These are phyloP conservation scores for Quambalaria eucalypti DNA, from an alignment of 1,284 basidiomycete genomes.

Conservation along the genomic window DNA sequence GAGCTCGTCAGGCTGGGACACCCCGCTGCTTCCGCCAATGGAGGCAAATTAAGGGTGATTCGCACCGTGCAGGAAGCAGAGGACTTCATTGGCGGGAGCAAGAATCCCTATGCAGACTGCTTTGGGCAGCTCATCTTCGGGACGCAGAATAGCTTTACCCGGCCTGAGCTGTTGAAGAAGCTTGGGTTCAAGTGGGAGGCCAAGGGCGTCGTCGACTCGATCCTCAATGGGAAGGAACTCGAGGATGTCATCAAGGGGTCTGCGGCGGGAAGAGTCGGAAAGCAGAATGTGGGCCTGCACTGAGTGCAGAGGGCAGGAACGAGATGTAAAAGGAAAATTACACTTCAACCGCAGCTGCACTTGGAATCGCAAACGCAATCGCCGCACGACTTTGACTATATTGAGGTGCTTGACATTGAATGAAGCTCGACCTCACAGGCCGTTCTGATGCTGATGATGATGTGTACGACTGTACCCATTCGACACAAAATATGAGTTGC, in stretches of 20 bases:
- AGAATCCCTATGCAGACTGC: background rate
- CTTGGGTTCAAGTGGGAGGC: slow-evolving; percentile 6
- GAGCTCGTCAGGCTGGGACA: background rate
- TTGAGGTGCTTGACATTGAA: background rate
- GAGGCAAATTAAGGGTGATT: background rate
- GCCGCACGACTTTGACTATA: background rate
- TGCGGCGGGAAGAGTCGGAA: background rate
- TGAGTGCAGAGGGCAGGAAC: no score
- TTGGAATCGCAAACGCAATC: background rate
- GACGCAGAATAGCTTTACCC: slow-evolving; percentile 4
- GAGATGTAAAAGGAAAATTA: background rate
- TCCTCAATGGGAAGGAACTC: slow-evolving; percentile 4
- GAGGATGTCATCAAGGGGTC: slow-evolving; percentile 2
- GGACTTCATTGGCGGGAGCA: slow-evolving; percentile 1
- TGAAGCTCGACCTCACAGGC: no score
- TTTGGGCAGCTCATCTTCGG: slow-evolving; percentile 1
- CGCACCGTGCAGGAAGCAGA: background rate
- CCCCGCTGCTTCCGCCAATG: background rate
- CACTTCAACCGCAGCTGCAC: background rate
- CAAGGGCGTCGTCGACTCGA: slow-evolving; percentile 4
- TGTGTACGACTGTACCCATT: no score
- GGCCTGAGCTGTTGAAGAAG: slow-evolving; percentile 1
- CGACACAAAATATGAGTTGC: no score
- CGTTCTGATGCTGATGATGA: background rate
- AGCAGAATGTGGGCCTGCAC: no score